phyloP scores from a whole-genome alignment of 345 rosid genomes.

The Populus simonii region DNA sequence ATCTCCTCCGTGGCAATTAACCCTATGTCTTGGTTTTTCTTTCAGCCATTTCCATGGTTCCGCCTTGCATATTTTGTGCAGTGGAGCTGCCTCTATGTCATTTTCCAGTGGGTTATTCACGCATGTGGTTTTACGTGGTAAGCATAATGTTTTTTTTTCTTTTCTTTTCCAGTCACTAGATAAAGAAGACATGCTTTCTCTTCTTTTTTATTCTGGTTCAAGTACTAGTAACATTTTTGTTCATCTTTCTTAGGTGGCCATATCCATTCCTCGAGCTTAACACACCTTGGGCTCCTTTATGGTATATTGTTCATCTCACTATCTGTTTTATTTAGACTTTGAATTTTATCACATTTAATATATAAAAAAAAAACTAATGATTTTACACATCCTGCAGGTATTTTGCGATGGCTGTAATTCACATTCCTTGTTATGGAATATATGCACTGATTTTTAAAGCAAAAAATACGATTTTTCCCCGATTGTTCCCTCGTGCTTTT shows the following conservation, averaged over 20 bases:
- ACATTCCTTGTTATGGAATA: slow-evolving; percentile 73
- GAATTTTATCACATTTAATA: too few species aligned
- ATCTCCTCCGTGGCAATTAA: not conserved
- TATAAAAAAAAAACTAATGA: not conserved
- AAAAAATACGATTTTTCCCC: slow-evolving; percentile 38
- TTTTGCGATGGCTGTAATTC: slow-evolving; percentile 47
- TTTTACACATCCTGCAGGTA: slow-evolving; percentile 46
- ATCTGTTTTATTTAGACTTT: not conserved
- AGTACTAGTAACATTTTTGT: slow-evolving; percentile 4
- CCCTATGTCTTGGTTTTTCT: not conserved
- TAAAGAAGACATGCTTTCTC: not conserved
- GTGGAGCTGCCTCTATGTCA: slow-evolving; percentile 73
- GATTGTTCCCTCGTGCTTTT: slow-evolving; percentile 50
- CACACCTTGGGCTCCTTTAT: slow-evolving; percentile 64
- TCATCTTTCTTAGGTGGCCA: slow-evolving; percentile 67
- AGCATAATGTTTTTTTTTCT: slow-evolving; percentile 1
- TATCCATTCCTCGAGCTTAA: slow-evolving; percentile 77
- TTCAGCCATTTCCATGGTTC: slow-evolving; percentile 72
- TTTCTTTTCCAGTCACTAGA: not conserved
- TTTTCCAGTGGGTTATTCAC: slow-evolving; percentile 85
- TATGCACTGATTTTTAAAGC: slow-evolving; percentile 52
- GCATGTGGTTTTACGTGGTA: slow-evolving; percentile 81
- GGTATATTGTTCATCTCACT: slow-evolving; percentile 33
- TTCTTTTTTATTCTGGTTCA: not conserved
- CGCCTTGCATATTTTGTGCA: slow-evolving; percentile 70